Evolutionary conservation across 2,329 filamentous ascomycete genomes (phyloP).

Genomic region (Aureobasidium leucospermi): DNA sequence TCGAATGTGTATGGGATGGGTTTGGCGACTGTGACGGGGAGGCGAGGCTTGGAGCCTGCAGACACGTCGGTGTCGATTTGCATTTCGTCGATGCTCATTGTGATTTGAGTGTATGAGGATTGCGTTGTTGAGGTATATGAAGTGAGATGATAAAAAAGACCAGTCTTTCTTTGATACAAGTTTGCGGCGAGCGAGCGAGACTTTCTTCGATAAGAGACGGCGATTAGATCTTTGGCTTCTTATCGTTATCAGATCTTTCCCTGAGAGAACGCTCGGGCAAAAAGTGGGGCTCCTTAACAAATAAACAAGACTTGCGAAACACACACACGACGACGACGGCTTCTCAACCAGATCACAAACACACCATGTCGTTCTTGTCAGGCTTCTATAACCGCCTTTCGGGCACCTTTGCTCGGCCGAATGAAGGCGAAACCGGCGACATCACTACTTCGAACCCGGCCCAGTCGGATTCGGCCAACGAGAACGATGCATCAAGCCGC

Average conservation of each 20-base stretch:
- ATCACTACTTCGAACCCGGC: background rate
- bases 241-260: background rate
- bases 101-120: background rate
- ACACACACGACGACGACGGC: background rate
- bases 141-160: background rate
- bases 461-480: background rate
- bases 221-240: background rate
- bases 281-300: background rate
- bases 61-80: conserved; percentile 14
- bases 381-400: background rate
- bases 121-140: background rate
- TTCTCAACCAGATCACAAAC: background rate
- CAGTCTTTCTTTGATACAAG: background rate
- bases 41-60: conserved; percentile 13
- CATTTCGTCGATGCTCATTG: conserved; percentile 15
- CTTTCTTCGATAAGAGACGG: background rate
- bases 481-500: conserved; percentile 7
- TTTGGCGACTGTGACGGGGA: conserved; percentile 45
- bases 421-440: background rate
- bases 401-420: background rate
- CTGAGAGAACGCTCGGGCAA: background rate
- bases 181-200: background rate
- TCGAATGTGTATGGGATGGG: conserved; percentile 90
- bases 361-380: conserved; percentile 1
- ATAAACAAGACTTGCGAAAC: background rate